Base-by-base conservation (phyloP, 352 stramenopile species). In the Achlya hypogyna region DNA sequence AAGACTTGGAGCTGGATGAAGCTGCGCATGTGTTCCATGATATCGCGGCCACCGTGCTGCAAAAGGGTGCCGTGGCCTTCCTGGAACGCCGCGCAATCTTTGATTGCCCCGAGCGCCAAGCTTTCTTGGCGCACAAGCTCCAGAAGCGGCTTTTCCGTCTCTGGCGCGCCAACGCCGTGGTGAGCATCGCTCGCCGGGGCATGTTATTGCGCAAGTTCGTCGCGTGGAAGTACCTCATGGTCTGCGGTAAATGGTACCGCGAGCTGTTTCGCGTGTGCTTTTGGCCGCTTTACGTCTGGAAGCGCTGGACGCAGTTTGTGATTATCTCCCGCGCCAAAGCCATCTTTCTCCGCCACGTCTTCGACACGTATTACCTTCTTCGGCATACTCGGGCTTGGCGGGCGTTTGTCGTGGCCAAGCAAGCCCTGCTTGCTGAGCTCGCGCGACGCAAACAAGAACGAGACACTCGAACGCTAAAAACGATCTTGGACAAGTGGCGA, bases 261-360 rank as follows among this genome's bases (percentile, higher is more conserved):
- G 71, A 70, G 3, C 84, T 91, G 53, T 83, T 86, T 53, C 78
- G 79, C 25, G 73, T 65, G 16, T 80, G 75, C 22, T 91, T 92
- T 63, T 92, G 84, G 82, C 81, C 84, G 51, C 87, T 89, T 74
- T 90, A 89, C 72, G 72, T 88, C 18, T 91, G 84, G 84, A 89
- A 88, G 66, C 78, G 84, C 16, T 73, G 84, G 59, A 65, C 88
- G n/a, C 78, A 87, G 43, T 76, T 86, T 68, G 75, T 81, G 52
- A 83, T 89, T 34, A 78, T 89, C 10, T 82, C 79, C 18, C 74
- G 74, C 40, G 74, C 77, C 20, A 92, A 92, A 67, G 74, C 73
- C 12, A 51, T 66, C 5, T 88, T 90, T 34, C 47, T 91, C 14
- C 75, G 68, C 45, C 78, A 78, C 28, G 71, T 89, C 4, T 74